These are phyloP conservation scores for Coelastrella sp. DNA, from an alignment of 139 green algal species.

Conservation along the genomic window DNA sequence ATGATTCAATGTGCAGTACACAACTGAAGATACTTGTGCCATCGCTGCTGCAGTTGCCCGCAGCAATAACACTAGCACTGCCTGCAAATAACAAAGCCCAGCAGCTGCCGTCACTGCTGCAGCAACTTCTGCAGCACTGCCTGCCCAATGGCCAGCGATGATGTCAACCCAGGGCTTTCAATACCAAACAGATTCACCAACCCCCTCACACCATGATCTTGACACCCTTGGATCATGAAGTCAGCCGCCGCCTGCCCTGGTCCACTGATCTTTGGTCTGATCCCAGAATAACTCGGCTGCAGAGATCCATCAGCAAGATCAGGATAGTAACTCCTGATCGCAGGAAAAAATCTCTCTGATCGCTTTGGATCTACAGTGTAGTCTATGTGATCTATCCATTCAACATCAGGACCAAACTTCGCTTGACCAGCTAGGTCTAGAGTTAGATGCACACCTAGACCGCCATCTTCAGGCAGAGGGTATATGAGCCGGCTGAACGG, in stretches of 20 bases:
- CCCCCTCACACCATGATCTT: slow-evolving; percentile 70
- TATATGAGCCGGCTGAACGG: slow-evolving; percentile 89
- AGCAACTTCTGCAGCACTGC: slow-evolving; percentile 56
- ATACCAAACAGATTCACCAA: slow-evolving; percentile 88
- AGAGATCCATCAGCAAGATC: slow-evolving; percentile 75
- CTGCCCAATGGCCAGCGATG: slow-evolving; percentile 75
- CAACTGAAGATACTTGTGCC: too few relatives aligned
- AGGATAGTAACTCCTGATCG: slow-evolving; percentile 84
- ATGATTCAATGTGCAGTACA: too few relatives aligned
- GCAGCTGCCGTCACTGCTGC: background rate
- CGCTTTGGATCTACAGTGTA: slow-evolving; percentile 65
- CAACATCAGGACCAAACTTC: slow-evolving; percentile 93
- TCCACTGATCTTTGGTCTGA: slow-evolving; percentile 71
- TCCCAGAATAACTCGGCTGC: slow-evolving; percentile 72
- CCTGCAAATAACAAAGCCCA: too few relatives aligned
- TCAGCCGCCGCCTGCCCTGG: slow-evolving; percentile 71
- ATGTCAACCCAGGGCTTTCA: slow-evolving; percentile 89
- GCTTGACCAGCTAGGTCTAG: slow-evolving; percentile 83
- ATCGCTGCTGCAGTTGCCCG: too few relatives aligned
- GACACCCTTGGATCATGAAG: slow-evolving; percentile 70
- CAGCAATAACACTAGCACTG: too few relatives aligned
- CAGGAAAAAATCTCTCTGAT: slow-evolving; percentile 71
- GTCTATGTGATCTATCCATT: slow-evolving; percentile 76
- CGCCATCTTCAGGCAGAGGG: slow-evolving; percentile 82
- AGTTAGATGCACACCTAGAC: slow-evolving; percentile 91